These are phyloP conservation scores for Biscogniauxia mediterranea DNA, from an alignment of 2,329 filamentous ascomycete species.

Conservation along the genomic window DNA sequence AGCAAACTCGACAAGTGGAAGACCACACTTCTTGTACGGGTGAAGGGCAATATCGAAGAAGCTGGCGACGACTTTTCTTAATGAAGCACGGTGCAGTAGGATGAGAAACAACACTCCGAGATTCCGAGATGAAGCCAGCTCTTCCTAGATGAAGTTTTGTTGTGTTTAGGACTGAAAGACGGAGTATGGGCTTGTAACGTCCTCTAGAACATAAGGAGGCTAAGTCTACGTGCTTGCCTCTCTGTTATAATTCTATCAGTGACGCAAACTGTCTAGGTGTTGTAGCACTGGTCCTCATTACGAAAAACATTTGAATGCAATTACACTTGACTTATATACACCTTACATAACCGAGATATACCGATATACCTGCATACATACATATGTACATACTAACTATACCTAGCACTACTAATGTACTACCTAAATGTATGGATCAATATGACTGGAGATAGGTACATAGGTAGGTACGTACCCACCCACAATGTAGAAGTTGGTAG, in stretches of 20 bases:
- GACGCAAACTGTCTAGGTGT: not conserved
- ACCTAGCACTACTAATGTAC: no score
- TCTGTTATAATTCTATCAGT: not conserved
- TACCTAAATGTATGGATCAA: no score
- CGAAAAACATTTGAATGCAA: not conserved
- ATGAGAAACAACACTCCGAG: slow-evolving; percentile 8
- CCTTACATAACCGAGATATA: not conserved
- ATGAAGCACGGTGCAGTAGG: slow-evolving; percentile 5
- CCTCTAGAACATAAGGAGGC: not conserved
- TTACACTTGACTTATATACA: no score
- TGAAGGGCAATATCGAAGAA: slow-evolving; percentile 79
- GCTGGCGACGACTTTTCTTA: slow-evolving; percentile 35
- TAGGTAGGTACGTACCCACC: not conserved
- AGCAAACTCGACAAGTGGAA: slow-evolving; percentile 98
- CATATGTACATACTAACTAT: no score
- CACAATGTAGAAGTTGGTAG: not conserved
- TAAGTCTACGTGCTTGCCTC: not conserved
- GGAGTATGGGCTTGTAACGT: not conserved
- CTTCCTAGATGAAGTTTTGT: slow-evolving; percentile 8
- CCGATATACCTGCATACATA: not conserved
- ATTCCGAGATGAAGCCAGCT: slow-evolving; percentile 4
- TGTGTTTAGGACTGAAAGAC: not conserved
- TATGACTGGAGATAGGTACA: not conserved
- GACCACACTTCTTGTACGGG: slow-evolving; percentile 75
- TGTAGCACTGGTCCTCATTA: not conserved